Percentiles rank a stretch among this genome's conserved stretches.
Evolutionary conservation across 1,139 yeast genomes (phyloP).

Genomic region (Pichia sp.): DNA sequence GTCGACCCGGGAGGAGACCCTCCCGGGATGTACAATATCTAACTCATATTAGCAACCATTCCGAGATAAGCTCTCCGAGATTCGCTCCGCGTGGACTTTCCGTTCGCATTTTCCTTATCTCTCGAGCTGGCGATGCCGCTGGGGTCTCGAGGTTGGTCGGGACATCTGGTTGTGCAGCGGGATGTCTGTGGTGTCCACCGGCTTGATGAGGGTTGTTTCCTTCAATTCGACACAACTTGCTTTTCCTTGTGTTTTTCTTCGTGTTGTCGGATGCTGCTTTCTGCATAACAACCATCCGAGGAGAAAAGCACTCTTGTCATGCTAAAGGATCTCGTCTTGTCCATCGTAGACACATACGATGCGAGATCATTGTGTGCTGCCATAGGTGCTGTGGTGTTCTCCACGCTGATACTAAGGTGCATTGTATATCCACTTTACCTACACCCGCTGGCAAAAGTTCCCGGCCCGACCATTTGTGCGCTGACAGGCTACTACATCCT

Average conservation of each 20-base stretch:
- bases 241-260: not conserved
- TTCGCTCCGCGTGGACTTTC: conserved; percentile 1
- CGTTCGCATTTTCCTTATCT: not conserved
- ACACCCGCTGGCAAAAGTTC: conserved; percentile 51
- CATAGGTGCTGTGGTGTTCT: conserved; percentile 5
- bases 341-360: not conserved
- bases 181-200: too few species aligned
- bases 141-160: not conserved
- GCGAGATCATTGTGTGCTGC: not conserved
- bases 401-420: conserved; percentile 31
- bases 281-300: not conserved
- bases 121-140: not conserved
- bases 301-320: not conserved
- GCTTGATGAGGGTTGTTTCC: too few species aligned
- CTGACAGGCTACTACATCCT: conserved; percentile 46
- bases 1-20: not conserved
- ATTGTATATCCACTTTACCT: conserved; percentile 44
- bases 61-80: not conserved
- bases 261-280: too few species aligned
- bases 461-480: conserved; percentile 59
- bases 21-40: not conserved
- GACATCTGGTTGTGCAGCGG: not conserved
- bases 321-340: conserved; percentile 8
- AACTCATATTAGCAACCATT: not conserved
- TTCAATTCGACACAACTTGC: not conserved